These are phyloP conservation scores for Daldinia caldariorum DNA, from an alignment of 495 filamentous ascomycete species.

Conservation along the genomic window DNA sequence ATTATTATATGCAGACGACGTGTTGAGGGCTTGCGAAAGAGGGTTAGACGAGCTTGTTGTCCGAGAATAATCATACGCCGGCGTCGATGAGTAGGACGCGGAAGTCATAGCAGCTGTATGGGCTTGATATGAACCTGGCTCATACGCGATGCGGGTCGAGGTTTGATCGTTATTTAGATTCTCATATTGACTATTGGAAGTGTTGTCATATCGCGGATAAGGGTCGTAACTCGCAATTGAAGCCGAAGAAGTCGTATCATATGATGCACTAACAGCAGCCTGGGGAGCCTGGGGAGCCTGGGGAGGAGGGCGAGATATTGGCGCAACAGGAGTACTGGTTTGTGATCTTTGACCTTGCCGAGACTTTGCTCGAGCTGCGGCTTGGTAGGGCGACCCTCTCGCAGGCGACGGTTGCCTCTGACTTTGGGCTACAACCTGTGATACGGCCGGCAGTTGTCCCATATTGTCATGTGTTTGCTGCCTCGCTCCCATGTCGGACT, in stretches of 20 bases:
- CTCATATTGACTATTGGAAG: constrained; percentile 34
- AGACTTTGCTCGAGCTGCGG: constrained; percentile 29
- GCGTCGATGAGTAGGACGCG: constrained; percentile 34
- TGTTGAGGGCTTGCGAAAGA: constrained; percentile 39
- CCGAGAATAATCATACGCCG: constrained; percentile 43
- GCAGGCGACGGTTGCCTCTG: constrained; percentile 34
- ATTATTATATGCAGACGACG: constrained; percentile 27
- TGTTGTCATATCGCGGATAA: constrained; percentile 43
- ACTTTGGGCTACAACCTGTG: constrained; percentile 26
- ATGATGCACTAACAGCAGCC: constrained; percentile 32
- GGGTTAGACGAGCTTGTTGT: constrained; percentile 34
- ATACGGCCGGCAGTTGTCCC: constrained; percentile 28
- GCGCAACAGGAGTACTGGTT: constrained; percentile 38
- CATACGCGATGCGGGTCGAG: constrained; percentile 41
- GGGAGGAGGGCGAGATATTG: constrained; percentile 38
- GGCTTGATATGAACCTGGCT: constrained; percentile 43
- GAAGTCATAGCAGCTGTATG: constrained; percentile 34
- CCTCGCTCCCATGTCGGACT: constrained; percentile 27
- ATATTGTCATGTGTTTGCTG: constrained; percentile 26
- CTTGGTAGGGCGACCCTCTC: constrained; percentile 42
- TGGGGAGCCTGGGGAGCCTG: constrained; percentile 36
- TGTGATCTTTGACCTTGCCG: constrained; percentile 42
- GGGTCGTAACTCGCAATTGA: constrained; percentile 39
- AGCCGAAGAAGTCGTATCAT: constrained; percentile 26
- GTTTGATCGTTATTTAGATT: constrained; percentile 34